Conservation (phyloP, 2,329 filamentous ascomycete species). For the Rasamsonia emersonii region DNA sequence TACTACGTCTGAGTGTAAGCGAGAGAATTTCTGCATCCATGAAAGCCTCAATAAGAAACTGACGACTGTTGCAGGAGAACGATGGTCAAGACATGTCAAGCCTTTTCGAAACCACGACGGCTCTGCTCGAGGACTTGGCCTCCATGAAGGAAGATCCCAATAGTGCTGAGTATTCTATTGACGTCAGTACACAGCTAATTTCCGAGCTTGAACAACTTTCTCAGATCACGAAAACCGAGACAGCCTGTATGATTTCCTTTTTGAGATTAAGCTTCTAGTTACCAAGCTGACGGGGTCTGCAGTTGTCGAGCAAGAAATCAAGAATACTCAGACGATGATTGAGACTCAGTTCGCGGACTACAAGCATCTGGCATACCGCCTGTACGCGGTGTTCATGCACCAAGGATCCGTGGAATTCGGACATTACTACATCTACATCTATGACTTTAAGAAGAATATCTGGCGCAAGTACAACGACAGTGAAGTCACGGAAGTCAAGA, state of each 20-base stretch:
- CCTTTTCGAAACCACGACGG: slow-evolving; percentile 27
- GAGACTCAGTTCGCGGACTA: slow-evolving; percentile 55
- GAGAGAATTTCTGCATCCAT: slow-evolving; percentile 3
- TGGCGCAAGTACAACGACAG: slow-evolving; percentile 97
- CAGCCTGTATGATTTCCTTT: slow-evolving; percentile 29
- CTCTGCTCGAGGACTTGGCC: slow-evolving; percentile 37
- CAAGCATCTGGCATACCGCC: slow-evolving; percentile 61
- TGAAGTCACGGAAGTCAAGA: slow-evolving; percentile 59
- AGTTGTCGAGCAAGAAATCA: slow-evolving; percentile 40
- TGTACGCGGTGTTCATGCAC: slow-evolving; percentile 92
- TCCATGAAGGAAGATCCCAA: slow-evolving; percentile 23
- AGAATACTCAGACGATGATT: slow-evolving; percentile 41
- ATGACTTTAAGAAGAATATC: slow-evolving; percentile 68
- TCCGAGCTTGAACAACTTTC: slow-evolving; percentile 38
- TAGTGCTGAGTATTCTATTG: slow-evolving; percentile 29
- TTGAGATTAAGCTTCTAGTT: neutral
- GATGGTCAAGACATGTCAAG: slow-evolving; percentile 22
- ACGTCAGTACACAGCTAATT: slow-evolving; percentile 34
- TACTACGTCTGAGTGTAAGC: slow-evolving; percentile 30
- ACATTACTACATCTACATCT: slow-evolving; percentile 97
- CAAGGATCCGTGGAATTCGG: slow-evolving; percentile 60
- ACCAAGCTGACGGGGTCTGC: slow-evolving; percentile 7
- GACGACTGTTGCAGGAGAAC: slow-evolving; percentile 11
- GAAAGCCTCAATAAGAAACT: slow-evolving; percentile 13
- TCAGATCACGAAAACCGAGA: slow-evolving; percentile 36